These are phyloP conservation scores for Colletotrichum sp. DNA, from an alignment of 2,329 filamentous ascomycete species.

Conservation along the genomic window DNA sequence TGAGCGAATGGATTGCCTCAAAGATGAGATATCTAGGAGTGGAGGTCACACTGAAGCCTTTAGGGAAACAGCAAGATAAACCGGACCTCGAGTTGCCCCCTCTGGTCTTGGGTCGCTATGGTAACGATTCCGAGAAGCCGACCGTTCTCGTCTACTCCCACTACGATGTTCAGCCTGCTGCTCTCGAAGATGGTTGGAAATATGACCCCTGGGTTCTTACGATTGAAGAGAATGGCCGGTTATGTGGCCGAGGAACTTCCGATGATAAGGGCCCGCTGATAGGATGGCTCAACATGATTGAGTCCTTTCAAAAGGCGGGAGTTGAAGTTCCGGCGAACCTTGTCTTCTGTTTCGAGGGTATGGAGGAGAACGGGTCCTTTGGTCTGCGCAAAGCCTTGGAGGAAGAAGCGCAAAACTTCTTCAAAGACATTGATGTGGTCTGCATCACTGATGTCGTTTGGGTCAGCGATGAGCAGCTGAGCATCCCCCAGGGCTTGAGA, in stretches of 20 bases:
- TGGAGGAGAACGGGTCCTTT: conserved; percentile 99
- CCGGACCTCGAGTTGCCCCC: conserved; percentile 91
- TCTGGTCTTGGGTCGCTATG: conserved; percentile 89
- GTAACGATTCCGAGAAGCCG: conserved; percentile 88
- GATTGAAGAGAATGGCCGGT: conserved; percentile 87
- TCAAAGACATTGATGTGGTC: conserved; percentile 92
- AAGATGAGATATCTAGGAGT: conserved; percentile 89
- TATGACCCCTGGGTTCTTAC: conserved; percentile 92
- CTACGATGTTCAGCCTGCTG: conserved; percentile 97
- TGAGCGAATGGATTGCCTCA: conserved; percentile 87
- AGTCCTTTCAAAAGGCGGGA: conserved; percentile 93
- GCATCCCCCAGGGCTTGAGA: conserved; percentile 93
- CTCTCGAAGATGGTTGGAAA: conserved; percentile 92
- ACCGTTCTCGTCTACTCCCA: conserved; percentile 98
- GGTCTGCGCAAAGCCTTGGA: conserved; percentile 94
- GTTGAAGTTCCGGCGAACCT: conserved; percentile 96
- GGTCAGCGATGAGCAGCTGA: conserved; percentile 98
- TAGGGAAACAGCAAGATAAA: conserved; percentile 85
- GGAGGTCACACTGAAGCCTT: conserved; percentile 81
- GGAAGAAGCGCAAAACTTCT: conserved; percentile 89
- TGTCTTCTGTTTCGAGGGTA: conserved; percentile 99
- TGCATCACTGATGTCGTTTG: conserved; percentile 99
- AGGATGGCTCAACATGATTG: conserved; percentile 97
- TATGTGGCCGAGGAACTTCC: conserved; percentile 94
- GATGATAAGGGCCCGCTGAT: conserved; percentile 98